These are phyloP conservation scores for Bryoglossum gracile DNA, from an alignment of 495 filamentous ascomycete species.

Conservation along the genomic window DNA sequence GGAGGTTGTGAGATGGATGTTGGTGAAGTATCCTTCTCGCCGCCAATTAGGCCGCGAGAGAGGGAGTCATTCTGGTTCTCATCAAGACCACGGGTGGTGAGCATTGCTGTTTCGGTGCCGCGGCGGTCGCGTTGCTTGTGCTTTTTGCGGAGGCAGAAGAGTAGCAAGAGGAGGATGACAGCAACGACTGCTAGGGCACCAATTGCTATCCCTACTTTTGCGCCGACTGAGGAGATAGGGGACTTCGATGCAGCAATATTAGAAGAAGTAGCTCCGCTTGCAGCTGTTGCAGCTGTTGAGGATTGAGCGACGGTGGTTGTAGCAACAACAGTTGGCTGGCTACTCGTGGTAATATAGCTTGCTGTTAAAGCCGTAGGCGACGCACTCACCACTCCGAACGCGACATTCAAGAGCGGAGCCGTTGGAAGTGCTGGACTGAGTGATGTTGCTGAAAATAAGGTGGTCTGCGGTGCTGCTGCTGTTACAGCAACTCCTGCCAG, in stretches of 20 bases:
- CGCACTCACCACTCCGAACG: too few species aligned
- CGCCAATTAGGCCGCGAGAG: neutral
- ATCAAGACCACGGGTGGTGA: too few species aligned
- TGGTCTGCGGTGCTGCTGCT: too few species aligned
- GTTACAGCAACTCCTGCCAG: too few species aligned
- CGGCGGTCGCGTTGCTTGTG: neutral
- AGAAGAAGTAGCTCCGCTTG: neutral
- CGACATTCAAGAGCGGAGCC: too few species aligned
- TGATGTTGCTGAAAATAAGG: too few species aligned
- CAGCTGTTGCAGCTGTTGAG: neutral
- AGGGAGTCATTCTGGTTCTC: too few species aligned
- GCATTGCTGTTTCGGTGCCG: constrained; percentile 5
- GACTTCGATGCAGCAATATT: constrained; percentile 3
- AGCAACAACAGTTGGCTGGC: neutral
- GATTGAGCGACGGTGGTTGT: neutral
- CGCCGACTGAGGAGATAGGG: constrained; percentile 17
- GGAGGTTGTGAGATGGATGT: neutral
- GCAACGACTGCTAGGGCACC: constrained; percentile 9
- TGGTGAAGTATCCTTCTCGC: constrained; percentile 13
- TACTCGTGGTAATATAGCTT: too few species aligned
- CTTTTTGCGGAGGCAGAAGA: constrained; percentile 20
- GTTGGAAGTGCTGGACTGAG: too few species aligned
- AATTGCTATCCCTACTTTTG: constrained; percentile 19
- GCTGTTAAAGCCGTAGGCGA: too few species aligned
- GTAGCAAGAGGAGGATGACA: constrained; percentile 3